Conservation (phyloP, 2,329 filamentous ascomycete species). For the Atkinsonella texensis region DNA sequence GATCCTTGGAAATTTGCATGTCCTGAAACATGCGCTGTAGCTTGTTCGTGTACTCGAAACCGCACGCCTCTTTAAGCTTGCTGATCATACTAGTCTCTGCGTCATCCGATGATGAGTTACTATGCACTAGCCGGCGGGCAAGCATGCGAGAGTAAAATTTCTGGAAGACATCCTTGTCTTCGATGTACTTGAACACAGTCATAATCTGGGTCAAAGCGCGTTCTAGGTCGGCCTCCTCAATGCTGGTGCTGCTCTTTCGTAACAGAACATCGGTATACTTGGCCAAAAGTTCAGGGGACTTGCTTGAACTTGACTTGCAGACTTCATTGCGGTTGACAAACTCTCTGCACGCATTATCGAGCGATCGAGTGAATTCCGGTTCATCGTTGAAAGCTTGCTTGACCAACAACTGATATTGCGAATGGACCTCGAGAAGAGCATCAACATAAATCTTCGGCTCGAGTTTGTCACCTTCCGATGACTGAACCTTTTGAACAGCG, state of each 20-base stretch:
- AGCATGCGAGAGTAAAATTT: constrained; percentile 98
- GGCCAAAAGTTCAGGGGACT: constrained; percentile 86
- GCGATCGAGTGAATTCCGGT: constrained; percentile 87
- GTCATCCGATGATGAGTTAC: constrained; percentile 90
- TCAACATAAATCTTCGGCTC: constrained; percentile 97
- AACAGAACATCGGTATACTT: constrained; percentile 91
- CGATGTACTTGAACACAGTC: constrained; percentile 99
- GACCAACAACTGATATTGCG: constrained; percentile 82
- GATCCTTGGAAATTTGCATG: constrained; percentile 96
- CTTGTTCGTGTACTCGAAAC: constrained; percentile 99
- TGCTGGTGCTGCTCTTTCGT: constrained; percentile 84
- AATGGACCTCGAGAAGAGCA: constrained; percentile 85
- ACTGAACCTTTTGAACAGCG: constrained; percentile 82
- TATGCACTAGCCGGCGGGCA: constrained; percentile 86
- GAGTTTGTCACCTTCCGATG: constrained; percentile 73
- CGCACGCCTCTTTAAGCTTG: constrained; percentile 96
- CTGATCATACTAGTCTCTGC: constrained; percentile 99
- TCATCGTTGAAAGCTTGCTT: constrained; percentile 90
- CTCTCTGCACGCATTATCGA: constrained; percentile 94
- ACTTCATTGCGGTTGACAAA: constrained; percentile 97
- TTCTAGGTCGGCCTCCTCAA: constrained; percentile 89
- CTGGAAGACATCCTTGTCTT: constrained; percentile 99
- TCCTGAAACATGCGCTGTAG: constrained; percentile 99
- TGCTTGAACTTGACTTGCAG: constrained; percentile 85
- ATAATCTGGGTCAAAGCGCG: constrained; percentile 84